Percentiles rank a stretch among this genome's conserved stretches.
Conservation (phyloP, 164 flowering plant species). For the Pachysandra terminalis region DNA sequence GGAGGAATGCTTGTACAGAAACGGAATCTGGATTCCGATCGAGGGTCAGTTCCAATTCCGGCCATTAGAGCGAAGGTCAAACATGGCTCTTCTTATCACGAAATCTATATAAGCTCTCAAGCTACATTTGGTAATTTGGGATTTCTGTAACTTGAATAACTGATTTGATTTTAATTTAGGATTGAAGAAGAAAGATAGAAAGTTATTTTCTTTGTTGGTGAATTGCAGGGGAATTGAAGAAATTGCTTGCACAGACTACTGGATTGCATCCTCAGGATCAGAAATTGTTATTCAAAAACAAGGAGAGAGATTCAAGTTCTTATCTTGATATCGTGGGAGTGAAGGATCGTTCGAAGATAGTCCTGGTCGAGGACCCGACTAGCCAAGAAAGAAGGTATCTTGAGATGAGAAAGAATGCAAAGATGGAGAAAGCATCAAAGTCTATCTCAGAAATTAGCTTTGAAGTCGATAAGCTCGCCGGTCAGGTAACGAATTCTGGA, state of each 20-base stretch:
- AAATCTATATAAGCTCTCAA: slow-evolving; percentile 71
- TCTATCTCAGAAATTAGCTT: slow-evolving; percentile 68
- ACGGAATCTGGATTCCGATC: slow-evolving; percentile 52
- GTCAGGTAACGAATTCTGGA: too few species aligned
- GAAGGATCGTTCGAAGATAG: slow-evolving; percentile 75
- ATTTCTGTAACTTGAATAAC: not conserved
- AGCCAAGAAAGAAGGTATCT: slow-evolving; percentile 69
- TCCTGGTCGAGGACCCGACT: slow-evolving; percentile 66
- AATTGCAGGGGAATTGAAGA: slow-evolving; percentile 86
- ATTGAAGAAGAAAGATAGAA: not conserved
- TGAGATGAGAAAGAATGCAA: slow-evolving; percentile 73
- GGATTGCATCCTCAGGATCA: slow-evolving; percentile 83
- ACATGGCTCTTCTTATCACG: slow-evolving; percentile 61
- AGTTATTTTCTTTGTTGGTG: not conserved
- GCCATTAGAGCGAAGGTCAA: slow-evolving; percentile 79
- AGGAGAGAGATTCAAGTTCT: slow-evolving; percentile 72
- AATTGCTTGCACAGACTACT: slow-evolving; percentile 62
- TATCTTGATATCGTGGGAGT: slow-evolving; percentile 73
- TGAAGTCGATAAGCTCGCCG: slow-evolving; percentile 79
- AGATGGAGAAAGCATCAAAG: slow-evolving; percentile 74
- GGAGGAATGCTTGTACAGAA: slow-evolving; percentile 98
- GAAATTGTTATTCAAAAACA: slow-evolving; percentile 72
- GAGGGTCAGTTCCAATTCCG: slow-evolving; percentile 42
- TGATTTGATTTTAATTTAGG: not conserved
- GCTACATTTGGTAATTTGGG: slow-evolving; percentile 70